phyloP scores from a whole-genome alignment of 257 asterid genomes.

The Avicennia marina region DNA sequence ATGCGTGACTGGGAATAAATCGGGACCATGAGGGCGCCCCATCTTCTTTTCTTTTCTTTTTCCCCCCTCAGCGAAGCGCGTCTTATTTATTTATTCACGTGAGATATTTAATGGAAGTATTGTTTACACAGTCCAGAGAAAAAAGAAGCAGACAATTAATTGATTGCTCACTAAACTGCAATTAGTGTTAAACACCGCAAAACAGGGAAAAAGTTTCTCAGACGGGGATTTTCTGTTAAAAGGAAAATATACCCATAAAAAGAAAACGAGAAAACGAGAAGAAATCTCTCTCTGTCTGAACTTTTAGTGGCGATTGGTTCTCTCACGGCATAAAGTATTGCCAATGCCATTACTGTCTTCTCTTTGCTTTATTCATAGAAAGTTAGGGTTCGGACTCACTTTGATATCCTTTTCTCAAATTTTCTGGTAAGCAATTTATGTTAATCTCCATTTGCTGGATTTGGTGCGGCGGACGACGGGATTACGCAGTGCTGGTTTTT shows the following conservation, averaged over 20 bases:
- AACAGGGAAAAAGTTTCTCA: too few relatives aligned
- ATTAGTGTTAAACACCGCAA: too few relatives aligned
- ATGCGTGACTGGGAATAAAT: too few relatives aligned
- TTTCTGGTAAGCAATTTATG: background rate
- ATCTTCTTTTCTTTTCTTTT: too few relatives aligned
- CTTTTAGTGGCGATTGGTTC: background rate
- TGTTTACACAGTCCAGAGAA: too few relatives aligned
- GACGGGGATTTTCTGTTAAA: background rate
- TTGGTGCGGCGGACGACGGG: conserved; percentile 10
- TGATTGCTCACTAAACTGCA: too few relatives aligned
- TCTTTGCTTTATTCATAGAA: background rate
- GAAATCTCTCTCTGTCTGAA: background rate
- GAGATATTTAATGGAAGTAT: too few relatives aligned
- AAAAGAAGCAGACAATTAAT: too few relatives aligned
- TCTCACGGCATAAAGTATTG: background rate
- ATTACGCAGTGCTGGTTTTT: background rate
- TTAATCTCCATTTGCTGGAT: conserved; percentile 14
- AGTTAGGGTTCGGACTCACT: background rate
- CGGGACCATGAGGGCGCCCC: too few relatives aligned
- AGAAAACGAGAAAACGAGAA: background rate
- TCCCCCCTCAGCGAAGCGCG: too few relatives aligned
- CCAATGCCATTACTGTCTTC: background rate
- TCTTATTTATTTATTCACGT: too few relatives aligned
- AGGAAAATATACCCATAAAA: background rate
- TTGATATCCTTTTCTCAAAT: background rate